phyloP scores from a whole-genome alignment of 768 basidiomycete genomes.

The Leucocoprinus sp. region DNA sequence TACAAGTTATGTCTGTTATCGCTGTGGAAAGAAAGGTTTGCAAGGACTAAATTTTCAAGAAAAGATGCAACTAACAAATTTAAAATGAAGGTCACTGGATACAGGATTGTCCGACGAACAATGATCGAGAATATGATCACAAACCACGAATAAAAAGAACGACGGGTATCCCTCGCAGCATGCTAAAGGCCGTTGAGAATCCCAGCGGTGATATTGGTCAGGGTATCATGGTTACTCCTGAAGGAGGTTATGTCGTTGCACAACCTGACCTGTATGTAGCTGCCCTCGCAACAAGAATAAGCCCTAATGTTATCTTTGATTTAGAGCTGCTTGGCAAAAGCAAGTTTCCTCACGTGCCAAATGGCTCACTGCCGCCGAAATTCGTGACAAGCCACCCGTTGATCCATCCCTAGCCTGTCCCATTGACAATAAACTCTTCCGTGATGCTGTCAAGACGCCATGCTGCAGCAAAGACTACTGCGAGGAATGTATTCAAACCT shows the following conservation, averaged over 20 bases:
- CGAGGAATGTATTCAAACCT: constrained; percentile 95
- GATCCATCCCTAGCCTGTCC: constrained; percentile 80
- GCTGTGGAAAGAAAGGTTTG: constrained; percentile 94
- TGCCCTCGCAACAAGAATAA: neutral
- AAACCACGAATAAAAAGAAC: constrained; percentile 94
- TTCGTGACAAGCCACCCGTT: constrained; percentile 77
- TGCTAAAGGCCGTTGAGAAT: constrained; percentile 92
- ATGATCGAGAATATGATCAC: constrained; percentile 90
- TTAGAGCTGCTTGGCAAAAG: constrained; percentile 90
- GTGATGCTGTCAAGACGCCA: constrained; percentile 91
- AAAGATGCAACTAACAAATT: constrained; percentile 11
- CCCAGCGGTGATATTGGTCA: constrained; percentile 68
- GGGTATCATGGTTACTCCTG: constrained; percentile 97
- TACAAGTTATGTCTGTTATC: constrained; percentile 95
- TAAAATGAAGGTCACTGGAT: constrained; percentile 90
- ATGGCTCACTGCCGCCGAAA: constrained; percentile 77
- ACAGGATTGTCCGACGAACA: constrained; percentile 97
- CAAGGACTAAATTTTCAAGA: neutral
- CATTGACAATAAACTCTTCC: constrained; percentile 88
- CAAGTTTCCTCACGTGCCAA: constrained; percentile 67
- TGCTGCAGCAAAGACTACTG: constrained; percentile 90
- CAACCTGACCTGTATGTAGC: constrained; percentile 86
- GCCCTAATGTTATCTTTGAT: neutral
- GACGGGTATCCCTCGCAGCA: constrained; percentile 96
- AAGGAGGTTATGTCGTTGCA: constrained; percentile 96